Base-by-base conservation (phyloP, 2,329 filamentous ascomycete species). In the Botryosphaeria dothidea region DNA sequence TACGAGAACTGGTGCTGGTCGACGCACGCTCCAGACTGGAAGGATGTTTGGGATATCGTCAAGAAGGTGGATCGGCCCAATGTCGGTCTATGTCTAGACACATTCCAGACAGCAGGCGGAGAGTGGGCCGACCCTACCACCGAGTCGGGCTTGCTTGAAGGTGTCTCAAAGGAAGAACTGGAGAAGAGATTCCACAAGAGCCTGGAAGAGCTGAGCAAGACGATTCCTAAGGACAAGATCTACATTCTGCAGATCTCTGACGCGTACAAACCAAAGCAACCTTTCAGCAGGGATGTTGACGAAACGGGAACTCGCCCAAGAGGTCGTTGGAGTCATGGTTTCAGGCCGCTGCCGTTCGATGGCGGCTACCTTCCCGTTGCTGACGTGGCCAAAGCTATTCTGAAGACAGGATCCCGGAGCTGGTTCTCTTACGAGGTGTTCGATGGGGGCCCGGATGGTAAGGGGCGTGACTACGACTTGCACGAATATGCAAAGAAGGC, bases 1-100 rank as follows among this genome's bases (percentile, higher is more conserved):
- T 93, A 93, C 69, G 90, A 93, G 77, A 92, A 93, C 72, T 93
- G 90, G 90, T 92, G 90, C 76, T 93, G 90, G 91, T 88, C 88
- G 0, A 91, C 90, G 0, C 85, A 87, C 56, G 88, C 90, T 0
- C 85, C 88, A 0, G 82, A 79, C 0, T 94, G 90, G 91, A 85
- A 84, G 68, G 83, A 88, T 56, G 88, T 88, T 0, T 93, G 89
- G 89, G 78, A 85, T 2, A 88, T 93, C 13, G 88, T 92, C 3
- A 72, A 84, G 67, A 81, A 81, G 49, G 88, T 88, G 2, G 78
- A 91, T 68, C 77, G 87, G 2, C 80, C 82, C 0, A 93, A 93
- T 67, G 80, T 92, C 11, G 90, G 91, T 0, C 79, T 93, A 0
- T 93, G 90, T 69, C 83, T 94, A 1, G 90, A 94, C 69, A 93